Evolutionary conservation across 495 filamentous ascomycete species (phyloP), one percentile per base, ranked within the genome.

Genomic region (Trypethelium eluteriae): DNA sequence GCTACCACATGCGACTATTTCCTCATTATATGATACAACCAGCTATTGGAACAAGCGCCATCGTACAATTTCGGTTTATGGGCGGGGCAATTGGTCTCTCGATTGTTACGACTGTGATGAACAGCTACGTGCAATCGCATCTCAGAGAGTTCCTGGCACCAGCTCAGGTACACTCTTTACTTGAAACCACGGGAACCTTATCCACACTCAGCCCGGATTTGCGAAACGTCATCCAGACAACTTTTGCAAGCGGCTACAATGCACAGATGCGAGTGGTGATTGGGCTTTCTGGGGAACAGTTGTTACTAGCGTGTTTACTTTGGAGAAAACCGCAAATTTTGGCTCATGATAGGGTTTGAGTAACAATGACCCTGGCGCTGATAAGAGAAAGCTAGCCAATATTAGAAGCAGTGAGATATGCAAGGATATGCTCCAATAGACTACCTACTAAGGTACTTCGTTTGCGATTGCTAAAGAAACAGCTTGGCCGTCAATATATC

Each of bases 281-380:
- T 53, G 49, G 49, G 49, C n/a, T 53, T 53, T 53, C 49, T 12
- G 49, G 10, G 9, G 49, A 0, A 18, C 49, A 53, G 25, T 18
- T 53, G n/a, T 18, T 53, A 18, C 5, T 53, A 5, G 49, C 49
- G 49, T 53, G 14, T 53, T 2, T 53, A 12, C 49, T 53, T 12
- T 53, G 49, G 49, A 53, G 49, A 18, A 53, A 18, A 18, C 49
- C 49, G n/a, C 49, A 53, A 18, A 53, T 53, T 16, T 53, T 53
- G 49, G 49, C 49, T 53, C 49, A 53, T 18, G 49, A 53, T 18
- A 53, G 49, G 49, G 49, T 53, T 5, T 53, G 41, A 53, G 49
- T 11, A 11, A 18, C 49, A 53, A 14, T 53, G 10, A 18, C 12
- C 14, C 7, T 18, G 16, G 14, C 5, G 7, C 49, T 53, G 49